Percentiles rank a stretch among this genome's conserved stretches.
Evolutionary conservation across 805 yeast genomes (phyloP).

Genomic region (Candida maris): DNA sequence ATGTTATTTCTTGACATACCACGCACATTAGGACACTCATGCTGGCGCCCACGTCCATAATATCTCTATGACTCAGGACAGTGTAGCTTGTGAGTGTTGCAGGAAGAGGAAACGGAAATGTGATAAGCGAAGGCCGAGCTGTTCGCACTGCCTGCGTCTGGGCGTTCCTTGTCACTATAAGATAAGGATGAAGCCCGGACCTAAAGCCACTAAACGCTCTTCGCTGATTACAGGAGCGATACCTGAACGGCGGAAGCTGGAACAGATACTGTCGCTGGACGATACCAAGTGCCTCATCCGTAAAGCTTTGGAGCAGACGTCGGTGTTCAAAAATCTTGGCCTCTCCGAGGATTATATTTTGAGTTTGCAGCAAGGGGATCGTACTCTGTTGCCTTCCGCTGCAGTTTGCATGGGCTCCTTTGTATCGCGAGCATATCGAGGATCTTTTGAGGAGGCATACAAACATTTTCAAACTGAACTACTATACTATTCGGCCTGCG

Average conservation of each 20-base stretch:
- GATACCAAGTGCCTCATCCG: neutral
- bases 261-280: neutral
- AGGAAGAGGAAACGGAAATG: neutral
- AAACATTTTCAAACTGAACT: neutral
- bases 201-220: neutral
- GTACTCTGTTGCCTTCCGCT: neutral
- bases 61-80: no score
- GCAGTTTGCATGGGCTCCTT: neutral
- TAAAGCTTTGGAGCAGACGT: neutral
- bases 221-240: neutral
- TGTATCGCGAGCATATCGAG: neutral
- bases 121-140: neutral
- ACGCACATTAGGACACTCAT: no score
- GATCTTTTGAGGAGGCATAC: neutral
- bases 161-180: neutral
- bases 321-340: neutral
- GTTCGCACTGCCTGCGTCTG: neutral
- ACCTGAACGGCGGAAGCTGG: neutral
- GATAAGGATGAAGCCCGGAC: neutral
- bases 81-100: neutral
- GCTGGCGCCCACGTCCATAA: no score
- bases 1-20: no score
- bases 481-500: neutral
- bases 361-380: neutral
- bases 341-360: neutral